Base-by-base conservation (phyloP, 257 asterid genomes). In the Datura wrightii region DNA sequence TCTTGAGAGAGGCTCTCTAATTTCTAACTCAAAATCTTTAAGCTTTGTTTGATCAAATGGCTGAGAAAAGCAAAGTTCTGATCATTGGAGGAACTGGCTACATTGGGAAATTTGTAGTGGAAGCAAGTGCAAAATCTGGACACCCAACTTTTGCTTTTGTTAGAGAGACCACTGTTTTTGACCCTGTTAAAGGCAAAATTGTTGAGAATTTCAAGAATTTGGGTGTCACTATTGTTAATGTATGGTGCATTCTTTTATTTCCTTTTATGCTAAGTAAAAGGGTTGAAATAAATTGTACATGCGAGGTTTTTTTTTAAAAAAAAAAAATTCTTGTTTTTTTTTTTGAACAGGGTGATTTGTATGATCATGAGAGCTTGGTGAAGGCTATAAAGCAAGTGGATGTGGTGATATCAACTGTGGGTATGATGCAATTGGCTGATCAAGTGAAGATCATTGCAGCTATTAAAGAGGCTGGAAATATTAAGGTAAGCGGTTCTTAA, bases 21-120 rank as follows among this genome's bases (percentile, higher is more conserved):
- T 5, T 52, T 76, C 62, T 34, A 31, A 76, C 24, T 31, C 24
- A 50, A 50, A 72, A 71, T 71, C 16, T 71, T 31, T 14, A 50
- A 50, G 18, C 34, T 46, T 6, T 19, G 14, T 15, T 50, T 31
- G 5, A 71, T 31, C 60, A 88, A 85, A 94, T 93, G 97, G 97
- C 90, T 0, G 93, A 87, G 69, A 93, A 91, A 62, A 95, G 96
- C 94, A 94, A 93, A 93, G 88, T 96, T 86, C 54, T 96, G 91
- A 86, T 96, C 55, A 93, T 96, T 36, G 99, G 99, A 15, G 99
- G 94, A 86, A 93, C 98, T 0, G 99, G 99, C 34, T 90, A 93
- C 84, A 88, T 94, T 60, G 98, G 99, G 0, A 94, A 93, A 85
- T 93, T 88, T 90, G 72, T 96, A 4, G 90, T 92, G 1, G 95